Conservation (phyloP, 2,329 filamentous ascomycete species). For the Phialophora expanda region DNA sequence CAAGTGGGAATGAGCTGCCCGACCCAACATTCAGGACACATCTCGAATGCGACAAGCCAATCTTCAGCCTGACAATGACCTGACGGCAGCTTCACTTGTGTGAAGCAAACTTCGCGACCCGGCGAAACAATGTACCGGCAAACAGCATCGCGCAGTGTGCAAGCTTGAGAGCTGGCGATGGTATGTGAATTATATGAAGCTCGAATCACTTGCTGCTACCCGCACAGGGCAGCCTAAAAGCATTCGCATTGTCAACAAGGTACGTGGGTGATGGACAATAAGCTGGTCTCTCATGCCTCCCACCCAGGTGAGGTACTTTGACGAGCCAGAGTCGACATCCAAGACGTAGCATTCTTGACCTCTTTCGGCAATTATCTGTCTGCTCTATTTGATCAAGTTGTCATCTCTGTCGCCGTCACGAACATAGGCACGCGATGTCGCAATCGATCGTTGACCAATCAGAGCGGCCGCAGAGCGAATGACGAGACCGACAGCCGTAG, state of each 20-base stretch:
- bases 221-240: background rate
- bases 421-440: constrained; percentile 30
- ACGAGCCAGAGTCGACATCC: background rate
- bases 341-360: background rate
- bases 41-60: background rate
- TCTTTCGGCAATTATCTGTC: constrained; percentile 7
- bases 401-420: constrained; percentile 18
- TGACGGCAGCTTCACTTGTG: background rate
- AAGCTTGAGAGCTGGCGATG: background rate
- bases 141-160: background rate
- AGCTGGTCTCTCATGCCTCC: background rate
- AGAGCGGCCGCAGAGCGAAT: constrained; percentile 26
- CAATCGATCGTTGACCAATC: constrained; percentile 34
- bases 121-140: background rate
- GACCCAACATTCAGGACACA: background rate
- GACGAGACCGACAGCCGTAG: constrained; percentile 31
- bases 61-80: background rate
- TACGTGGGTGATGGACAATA: background rate
- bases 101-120: background rate
- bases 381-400: background rate
- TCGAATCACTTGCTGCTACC: background rate
- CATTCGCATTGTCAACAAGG: background rate
- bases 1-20: background rate
- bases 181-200: background rate
- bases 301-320: background rate